Percentiles rank a stretch among this genome's conserved stretches.
Conservation (phyloP, 2,329 filamentous ascomycete genomes). For the Diplodia corticola region DNA sequence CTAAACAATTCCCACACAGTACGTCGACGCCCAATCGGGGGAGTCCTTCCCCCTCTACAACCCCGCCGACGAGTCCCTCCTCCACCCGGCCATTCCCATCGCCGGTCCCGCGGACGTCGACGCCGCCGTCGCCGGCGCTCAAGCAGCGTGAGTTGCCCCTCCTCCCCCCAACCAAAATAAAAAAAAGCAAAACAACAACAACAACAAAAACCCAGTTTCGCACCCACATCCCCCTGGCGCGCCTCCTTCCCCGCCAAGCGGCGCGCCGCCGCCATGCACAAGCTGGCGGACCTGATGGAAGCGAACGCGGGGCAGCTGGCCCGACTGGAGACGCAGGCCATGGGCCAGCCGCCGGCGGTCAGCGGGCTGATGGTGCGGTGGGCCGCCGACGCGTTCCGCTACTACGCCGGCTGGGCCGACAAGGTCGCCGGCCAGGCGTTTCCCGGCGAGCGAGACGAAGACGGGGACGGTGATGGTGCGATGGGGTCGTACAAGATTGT, state of each 20-base stretch:
- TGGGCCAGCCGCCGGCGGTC: conserved; percentile 28
- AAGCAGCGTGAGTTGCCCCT: conserved; percentile 26
- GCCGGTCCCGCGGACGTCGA: conserved; percentile 33
- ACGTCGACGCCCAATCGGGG: conserved; percentile 30
- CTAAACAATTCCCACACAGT: conserved; percentile 26
- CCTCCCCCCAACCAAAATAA: background rate
- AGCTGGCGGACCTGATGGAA: conserved; percentile 27
- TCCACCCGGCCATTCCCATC: conserved; percentile 29
- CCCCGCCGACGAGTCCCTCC: conserved; percentile 31
- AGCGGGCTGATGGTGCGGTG: background rate
- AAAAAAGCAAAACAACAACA: too few species aligned
- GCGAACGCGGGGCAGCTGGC: conserved; percentile 26
- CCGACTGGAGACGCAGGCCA: conserved; percentile 26
- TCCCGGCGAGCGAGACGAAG: conserved; percentile 27
- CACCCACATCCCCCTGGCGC: conserved; percentile 27
- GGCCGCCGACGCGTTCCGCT: background rate
- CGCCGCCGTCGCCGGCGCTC: conserved; percentile 31
- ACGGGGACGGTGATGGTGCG: background rate
- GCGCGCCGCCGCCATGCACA: conserved; percentile 31
- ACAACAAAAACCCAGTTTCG: background rate
- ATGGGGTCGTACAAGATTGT: conserved; percentile 31
- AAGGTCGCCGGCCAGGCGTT: conserved; percentile 37
- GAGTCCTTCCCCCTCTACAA: conserved; percentile 31
- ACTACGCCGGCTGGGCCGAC: conserved; percentile 35
- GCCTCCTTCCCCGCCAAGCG: conserved; percentile 28